A percentile compares a stretch with the other conserved stretches of the same genome.
Conservation (phyloP, 192 early-diverging fungal genomes). For the Gryganskiella cystojenkinii region DNA sequence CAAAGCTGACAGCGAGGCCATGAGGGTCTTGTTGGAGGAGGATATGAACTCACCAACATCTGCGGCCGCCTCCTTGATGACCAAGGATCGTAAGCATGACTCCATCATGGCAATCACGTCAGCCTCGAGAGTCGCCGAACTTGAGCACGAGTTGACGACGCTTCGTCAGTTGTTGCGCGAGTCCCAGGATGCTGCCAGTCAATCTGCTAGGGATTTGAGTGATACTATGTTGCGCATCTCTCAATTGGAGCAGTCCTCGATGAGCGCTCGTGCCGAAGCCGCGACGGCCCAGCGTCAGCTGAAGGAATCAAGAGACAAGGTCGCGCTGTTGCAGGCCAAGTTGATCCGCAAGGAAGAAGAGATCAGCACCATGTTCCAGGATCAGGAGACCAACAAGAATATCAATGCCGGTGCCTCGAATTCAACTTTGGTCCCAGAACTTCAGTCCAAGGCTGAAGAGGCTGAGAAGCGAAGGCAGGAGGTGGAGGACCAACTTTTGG, state of each 20-base stretch:
- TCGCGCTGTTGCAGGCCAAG: conserved; percentile 39
- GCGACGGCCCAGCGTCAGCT: conserved; percentile 53
- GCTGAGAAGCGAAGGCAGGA: conserved; percentile 24
- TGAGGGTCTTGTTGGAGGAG: conserved; percentile 54
- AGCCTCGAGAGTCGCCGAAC: conserved; percentile 28
- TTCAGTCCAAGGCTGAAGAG: conserved; percentile 21
- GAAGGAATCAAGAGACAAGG: conserved; percentile 55
- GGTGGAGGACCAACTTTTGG: conserved; percentile 25
- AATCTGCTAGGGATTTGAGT: conserved; percentile 48
- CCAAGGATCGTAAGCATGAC: conserved; percentile 49
- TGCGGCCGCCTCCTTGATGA: conserved; percentile 4
- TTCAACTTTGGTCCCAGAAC: background rate
- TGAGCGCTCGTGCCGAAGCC: conserved; percentile 57
- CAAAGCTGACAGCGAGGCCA: conserved; percentile 53
- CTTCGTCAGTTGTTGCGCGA: conserved; percentile 39
- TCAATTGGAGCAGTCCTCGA: conserved; percentile 58
- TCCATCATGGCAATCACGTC: conserved; percentile 42
- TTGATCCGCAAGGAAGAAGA: conserved; percentile 56
- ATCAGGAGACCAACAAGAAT: conserved; percentile 62
- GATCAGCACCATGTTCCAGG: conserved; percentile 47
- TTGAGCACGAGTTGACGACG: conserved; percentile 52
- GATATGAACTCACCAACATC: conserved; percentile 40
- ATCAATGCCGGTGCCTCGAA: background rate
- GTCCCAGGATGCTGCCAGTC: conserved; percentile 28
- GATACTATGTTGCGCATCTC: conserved; percentile 57